These are phyloP conservation scores for Epichloe uncinata DNA, from an alignment of 2,329 filamentous ascomycete species.

Conservation along the genomic window DNA sequence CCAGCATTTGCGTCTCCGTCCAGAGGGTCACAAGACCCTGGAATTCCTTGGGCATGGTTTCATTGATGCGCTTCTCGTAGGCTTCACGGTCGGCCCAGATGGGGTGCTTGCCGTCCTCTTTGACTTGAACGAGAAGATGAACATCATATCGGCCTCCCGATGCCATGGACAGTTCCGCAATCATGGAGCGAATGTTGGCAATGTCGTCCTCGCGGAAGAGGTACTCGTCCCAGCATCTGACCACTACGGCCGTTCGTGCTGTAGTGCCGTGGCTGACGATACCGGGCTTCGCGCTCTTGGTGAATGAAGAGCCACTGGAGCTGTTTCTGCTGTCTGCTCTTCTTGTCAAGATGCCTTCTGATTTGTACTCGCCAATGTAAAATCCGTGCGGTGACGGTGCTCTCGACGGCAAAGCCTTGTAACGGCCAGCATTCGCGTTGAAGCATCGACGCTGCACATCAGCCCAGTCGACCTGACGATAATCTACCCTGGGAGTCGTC, in stretches of 20 bases:
- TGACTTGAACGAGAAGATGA: slow-evolving; percentile 74
- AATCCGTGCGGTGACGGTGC: slow-evolving; percentile 34
- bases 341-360: neutral
- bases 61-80: slow-evolving; percentile 53
- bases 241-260: slow-evolving; percentile 55
- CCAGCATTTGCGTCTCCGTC: slow-evolving; percentile 87
- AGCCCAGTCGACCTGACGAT: slow-evolving; percentile 65
- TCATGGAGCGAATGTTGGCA: slow-evolving; percentile 69
- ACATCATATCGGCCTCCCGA: slow-evolving; percentile 81
- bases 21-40: slow-evolving; percentile 79
- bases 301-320: neutral
- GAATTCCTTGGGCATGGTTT: slow-evolving; percentile 71
- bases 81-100: slow-evolving; percentile 64
- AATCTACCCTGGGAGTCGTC: slow-evolving; percentile 60
- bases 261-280: slow-evolving; percentile 10
- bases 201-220: slow-evolving; percentile 68
- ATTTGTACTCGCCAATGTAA: slow-evolving; percentile 21
- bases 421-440: slow-evolving; percentile 56
- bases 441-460: slow-evolving; percentile 64
- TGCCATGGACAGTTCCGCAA: slow-evolving; percentile 66
- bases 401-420: slow-evolving; percentile 34
- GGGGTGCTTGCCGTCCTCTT: slow-evolving; percentile 57
- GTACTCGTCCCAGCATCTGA: slow-evolving; percentile 74
- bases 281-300: slow-evolving; percentile 4
- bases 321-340: slow-evolving; percentile 1